These are phyloP conservation scores for Myxozyma geophila DNA, from an alignment of 805 yeast species.

Conservation along the genomic window DNA sequence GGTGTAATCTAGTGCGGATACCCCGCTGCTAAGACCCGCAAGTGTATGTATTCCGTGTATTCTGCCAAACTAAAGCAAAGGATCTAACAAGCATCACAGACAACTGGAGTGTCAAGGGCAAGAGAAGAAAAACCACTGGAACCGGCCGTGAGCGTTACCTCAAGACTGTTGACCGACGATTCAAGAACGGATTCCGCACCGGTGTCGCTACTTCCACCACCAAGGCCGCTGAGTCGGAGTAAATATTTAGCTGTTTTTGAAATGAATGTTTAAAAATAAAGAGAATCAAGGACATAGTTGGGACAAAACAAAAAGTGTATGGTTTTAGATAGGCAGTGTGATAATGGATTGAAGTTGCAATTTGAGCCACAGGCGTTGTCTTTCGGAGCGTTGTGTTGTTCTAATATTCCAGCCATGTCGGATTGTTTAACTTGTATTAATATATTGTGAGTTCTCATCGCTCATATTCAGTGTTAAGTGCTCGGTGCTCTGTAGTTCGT, in stretches of 20 bases:
- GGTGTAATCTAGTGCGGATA: conserved; percentile 72
- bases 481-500: no score
- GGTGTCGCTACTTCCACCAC: conserved; percentile 57
- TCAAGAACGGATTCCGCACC: conserved; percentile 98
- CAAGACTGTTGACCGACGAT: conserved; percentile 95
- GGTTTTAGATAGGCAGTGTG: conserved; percentile 1
- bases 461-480: no score
- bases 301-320: conserved; percentile 1
- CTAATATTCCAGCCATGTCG: neutral
- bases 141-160: conserved; percentile 99
- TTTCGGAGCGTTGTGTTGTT: neutral
- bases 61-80: neutral
- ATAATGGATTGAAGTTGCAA: neutral
- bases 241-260: neutral
- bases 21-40: conserved; percentile 97
- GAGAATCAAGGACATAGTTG: neutral
- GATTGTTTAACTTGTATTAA: conserved; percentile 8
- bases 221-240: conserved; percentile 22
- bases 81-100: conserved; percentile 27
- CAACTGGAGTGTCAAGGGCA: conserved; percentile 99
- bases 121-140: conserved; percentile 99
- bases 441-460: neutral
- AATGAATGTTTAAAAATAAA: neutral
- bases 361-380: neutral
- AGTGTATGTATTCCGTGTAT: conserved; percentile 50